A percentile compares a stretch with the other conserved stretches of the same genome.
phyloP scores from a whole-genome alignment of 1,284 basidiomycete genomes.

The Boletus holoroseus region DNA sequence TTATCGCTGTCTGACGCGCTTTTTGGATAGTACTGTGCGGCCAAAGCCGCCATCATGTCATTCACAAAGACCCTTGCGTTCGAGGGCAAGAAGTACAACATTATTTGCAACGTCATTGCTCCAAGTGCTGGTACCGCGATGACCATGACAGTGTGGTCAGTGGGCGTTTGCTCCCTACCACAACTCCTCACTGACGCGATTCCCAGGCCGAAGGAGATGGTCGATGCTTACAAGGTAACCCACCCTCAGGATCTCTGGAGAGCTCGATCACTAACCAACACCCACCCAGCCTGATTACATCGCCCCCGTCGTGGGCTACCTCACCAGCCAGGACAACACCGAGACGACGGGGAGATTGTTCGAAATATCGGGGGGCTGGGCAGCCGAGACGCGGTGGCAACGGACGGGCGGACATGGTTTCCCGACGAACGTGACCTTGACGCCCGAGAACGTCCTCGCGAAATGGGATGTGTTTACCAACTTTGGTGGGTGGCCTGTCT shows the following conservation, averaged over 20 bases:
- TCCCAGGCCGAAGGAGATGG: slow-evolving; percentile 82
- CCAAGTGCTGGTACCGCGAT: slow-evolving; percentile 90
- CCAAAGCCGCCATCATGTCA: slow-evolving; percentile 91
- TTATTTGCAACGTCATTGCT: slow-evolving; percentile 84
- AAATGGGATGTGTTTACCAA: slow-evolving; percentile 81
- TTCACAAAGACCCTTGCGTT: slow-evolving; percentile 86
- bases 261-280: not conserved
- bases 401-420: slow-evolving; percentile 85
- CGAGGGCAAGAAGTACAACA: slow-evolving; percentile 90
- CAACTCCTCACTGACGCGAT: not conserved
- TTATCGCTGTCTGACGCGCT: not conserved
- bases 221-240: slow-evolving; percentile 82
- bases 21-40: slow-evolving; percentile 70
- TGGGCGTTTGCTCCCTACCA: slow-evolving; percentile 21
- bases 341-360: slow-evolving; percentile 77
- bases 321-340: slow-evolving; percentile 79
- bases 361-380: slow-evolving; percentile 92
- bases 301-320: slow-evolving; percentile 87
- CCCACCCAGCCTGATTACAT: slow-evolving; percentile 75
- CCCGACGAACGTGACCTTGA: slow-evolving; percentile 68
- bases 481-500: slow-evolving; percentile 55
- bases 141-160: slow-evolving; percentile 77
- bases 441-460: slow-evolving; percentile 71
- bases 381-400: slow-evolving; percentile 91
- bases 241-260: slow-evolving; percentile 1